A percentile compares a stretch with the other conserved stretches of the same genome.
Conservation (phyloP, 441 rosid species). For the Erodium trifolium region DNA sequence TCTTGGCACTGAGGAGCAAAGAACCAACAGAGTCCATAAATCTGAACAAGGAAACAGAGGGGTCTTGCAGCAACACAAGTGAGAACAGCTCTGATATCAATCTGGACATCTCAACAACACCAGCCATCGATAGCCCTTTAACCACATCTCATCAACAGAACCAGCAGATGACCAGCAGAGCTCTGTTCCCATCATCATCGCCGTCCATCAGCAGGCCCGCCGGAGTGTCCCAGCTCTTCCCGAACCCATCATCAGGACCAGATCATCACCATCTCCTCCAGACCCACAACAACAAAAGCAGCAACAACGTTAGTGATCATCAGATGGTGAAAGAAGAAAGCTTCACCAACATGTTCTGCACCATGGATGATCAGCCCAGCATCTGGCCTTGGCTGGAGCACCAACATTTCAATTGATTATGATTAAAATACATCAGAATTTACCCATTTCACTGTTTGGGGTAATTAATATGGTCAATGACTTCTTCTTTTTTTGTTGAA, state of each 20-base stretch:
- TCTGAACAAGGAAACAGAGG: slow-evolving; percentile 91
- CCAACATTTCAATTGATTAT: slow-evolving; percentile 56
- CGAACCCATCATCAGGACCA: slow-evolving; percentile 35
- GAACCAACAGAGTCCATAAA: slow-evolving; percentile 80
- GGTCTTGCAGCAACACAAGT: slow-evolving; percentile 84
- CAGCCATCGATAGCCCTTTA: slow-evolving; percentile 59
- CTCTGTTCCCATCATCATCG: slow-evolving; percentile 40
- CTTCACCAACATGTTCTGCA: slow-evolving; percentile 79
- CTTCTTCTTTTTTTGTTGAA: background rate
- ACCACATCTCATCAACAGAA: slow-evolving; percentile 19
- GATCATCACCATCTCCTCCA: slow-evolving; percentile 20
- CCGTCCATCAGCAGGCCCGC: slow-evolving; percentile 27
- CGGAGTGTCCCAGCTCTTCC: slow-evolving; percentile 50
- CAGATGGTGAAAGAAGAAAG: slow-evolving; percentile 77
- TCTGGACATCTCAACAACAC: slow-evolving; percentile 65
- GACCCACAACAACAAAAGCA: slow-evolving; percentile 21
- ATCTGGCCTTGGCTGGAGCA: slow-evolving; percentile 99
- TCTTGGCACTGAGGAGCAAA: slow-evolving; percentile 69
- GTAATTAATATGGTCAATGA: background rate
- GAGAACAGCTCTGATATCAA: slow-evolving; percentile 82
- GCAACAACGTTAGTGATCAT: slow-evolving; percentile 12
- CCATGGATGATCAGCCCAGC: slow-evolving; percentile 77
- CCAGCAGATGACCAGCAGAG: slow-evolving; percentile 27
- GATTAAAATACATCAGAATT: background rate
- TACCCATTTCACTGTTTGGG: slow-evolving; percentile 19